phyloP scores from a whole-genome alignment of 164 flowering plant genomes.

The Aristolochia californica region DNA sequence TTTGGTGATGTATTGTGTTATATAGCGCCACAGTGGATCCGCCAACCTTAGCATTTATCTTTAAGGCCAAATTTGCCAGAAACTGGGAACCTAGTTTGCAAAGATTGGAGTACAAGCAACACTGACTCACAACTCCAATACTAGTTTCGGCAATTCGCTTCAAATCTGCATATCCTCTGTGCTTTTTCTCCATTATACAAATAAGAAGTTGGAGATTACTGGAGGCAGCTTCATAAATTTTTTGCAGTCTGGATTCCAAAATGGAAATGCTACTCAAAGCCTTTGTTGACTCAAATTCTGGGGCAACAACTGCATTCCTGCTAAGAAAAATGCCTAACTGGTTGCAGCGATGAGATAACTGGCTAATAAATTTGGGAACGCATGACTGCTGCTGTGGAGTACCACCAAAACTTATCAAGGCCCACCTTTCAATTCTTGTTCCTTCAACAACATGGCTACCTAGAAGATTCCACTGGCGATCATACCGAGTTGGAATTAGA shows the following conservation, averaged over 20 bases:
- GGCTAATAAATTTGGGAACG: slow-evolving; percentile 58
- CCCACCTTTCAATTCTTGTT: slow-evolving; percentile 74
- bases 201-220: slow-evolving; percentile 67
- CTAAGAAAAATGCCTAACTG: slow-evolving; percentile 68
- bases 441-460: slow-evolving; percentile 83
- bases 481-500: slow-evolving; percentile 61
- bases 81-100: slow-evolving; percentile 58
- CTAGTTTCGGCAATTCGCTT: slow-evolving; percentile 86
- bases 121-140: slow-evolving; percentile 75
- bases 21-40: slow-evolving; percentile 81
- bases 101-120: slow-evolving; percentile 72
- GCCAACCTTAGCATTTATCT: slow-evolving; percentile 92
- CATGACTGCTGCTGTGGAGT: slow-evolving; percentile 44
- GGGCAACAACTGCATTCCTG: slow-evolving; percentile 35
- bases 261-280: slow-evolving; percentile 51
- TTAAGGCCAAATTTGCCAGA: slow-evolving; percentile 76
- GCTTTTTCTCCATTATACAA: slow-evolving; percentile 82
- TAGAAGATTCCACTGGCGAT: slow-evolving; percentile 83
- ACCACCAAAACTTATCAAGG: slow-evolving; percentile 83
- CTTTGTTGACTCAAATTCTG: slow-evolving; percentile 63
- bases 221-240: slow-evolving; percentile 41
- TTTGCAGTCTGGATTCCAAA: slow-evolving; percentile 64
- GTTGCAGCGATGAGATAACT: slow-evolving; percentile 63
- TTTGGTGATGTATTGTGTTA: slow-evolving; percentile 62
- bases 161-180: slow-evolving; percentile 87